phyloP scores from a whole-genome alignment of 352 stramenopile genomes.

The Phytophthora rubi region DNA sequence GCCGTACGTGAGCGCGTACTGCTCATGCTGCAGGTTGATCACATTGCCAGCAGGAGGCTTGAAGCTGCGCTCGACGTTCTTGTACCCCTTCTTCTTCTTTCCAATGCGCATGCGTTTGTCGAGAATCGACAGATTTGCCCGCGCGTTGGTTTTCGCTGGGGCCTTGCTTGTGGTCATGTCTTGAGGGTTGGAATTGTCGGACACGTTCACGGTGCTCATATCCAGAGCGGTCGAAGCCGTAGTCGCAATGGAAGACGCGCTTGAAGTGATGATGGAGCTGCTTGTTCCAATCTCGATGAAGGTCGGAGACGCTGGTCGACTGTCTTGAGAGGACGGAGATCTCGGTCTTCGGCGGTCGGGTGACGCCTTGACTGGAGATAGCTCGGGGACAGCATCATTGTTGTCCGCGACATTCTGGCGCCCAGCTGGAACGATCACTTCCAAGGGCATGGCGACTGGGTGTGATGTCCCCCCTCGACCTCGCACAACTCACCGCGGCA shows the following conservation, averaged over 20 bases:
- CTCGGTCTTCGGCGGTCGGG: conserved; percentile 10
- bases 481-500: conserved; percentile 14
- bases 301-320: conserved; percentile 24
- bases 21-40: conserved; percentile 91
- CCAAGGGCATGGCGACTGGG: conserved; percentile 20
- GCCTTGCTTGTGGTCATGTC: conserved; percentile 45
- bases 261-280: conserved; percentile 32
- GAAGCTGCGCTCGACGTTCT: conserved; percentile 58
- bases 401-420: neutral
- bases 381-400: conserved; percentile 14
- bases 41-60: conserved; percentile 76
- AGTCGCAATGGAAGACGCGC: conserved; percentile 14
- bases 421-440: conserved; percentile 19
- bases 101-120: conserved; percentile 65
- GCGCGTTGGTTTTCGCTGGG: conserved; percentile 53
- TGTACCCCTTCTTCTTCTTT: conserved; percentile 62
- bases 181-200: conserved; percentile 6
- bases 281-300: conserved; percentile 32
- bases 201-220: conserved; percentile 6
- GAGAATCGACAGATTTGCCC: conserved; percentile 56
- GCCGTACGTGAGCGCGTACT: conserved; percentile 98
- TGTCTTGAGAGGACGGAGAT: conserved; percentile 28
- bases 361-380: conserved; percentile 15
- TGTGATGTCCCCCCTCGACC: neutral
- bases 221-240: conserved; percentile 13